phyloP scores from a whole-genome alignment of 2,329 filamentous ascomycete genomes.

The Immersiporthe knoxdaviesiana region DNA sequence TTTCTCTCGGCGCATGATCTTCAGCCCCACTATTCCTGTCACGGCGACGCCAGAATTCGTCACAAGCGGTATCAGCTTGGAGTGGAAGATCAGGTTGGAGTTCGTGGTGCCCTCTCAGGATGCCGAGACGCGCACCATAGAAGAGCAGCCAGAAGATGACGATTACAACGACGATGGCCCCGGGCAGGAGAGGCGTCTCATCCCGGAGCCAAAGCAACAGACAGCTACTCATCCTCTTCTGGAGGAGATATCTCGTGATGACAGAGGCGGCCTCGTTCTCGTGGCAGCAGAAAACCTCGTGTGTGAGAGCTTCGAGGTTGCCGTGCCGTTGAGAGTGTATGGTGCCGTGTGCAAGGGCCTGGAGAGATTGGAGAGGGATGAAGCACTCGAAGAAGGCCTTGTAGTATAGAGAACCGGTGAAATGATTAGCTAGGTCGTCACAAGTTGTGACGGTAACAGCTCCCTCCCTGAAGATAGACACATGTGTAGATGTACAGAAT shows the following conservation, averaged over 20 bases:
- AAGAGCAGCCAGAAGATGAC: conserved; percentile 37
- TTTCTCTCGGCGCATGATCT: conserved; percentile 77
- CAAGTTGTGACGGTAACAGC: neutral
- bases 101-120: conserved; percentile 77
- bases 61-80: conserved; percentile 82
- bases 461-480: conserved; percentile 14
- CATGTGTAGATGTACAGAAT: conserved; percentile 11
- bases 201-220: conserved; percentile 23
- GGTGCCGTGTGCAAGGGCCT: conserved; percentile 62
- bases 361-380: conserved; percentile 59
- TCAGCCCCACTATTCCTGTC: conserved; percentile 81
- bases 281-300: conserved; percentile 77
- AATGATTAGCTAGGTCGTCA: conserved; percentile 2
- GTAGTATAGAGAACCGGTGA: conserved; percentile 23
- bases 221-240: conserved; percentile 58
- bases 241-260: conserved; percentile 78
- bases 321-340: conserved; percentile 82
- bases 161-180: conserved; percentile 20
- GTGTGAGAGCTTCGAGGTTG: conserved; percentile 90
- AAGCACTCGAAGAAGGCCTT: conserved; percentile 44
- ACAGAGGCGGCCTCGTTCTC: conserved; percentile 72
- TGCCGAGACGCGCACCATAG: conserved; percentile 20
- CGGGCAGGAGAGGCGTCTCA: conserved; percentile 35
- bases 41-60: conserved; percentile 88
- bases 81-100: conserved; percentile 89